Evolutionary conservation across 768 basidiomycete genomes (phyloP), one percentile per base, ranked within the genome.

Genomic region (Rhodosporidiobolus odoratus): DNA sequence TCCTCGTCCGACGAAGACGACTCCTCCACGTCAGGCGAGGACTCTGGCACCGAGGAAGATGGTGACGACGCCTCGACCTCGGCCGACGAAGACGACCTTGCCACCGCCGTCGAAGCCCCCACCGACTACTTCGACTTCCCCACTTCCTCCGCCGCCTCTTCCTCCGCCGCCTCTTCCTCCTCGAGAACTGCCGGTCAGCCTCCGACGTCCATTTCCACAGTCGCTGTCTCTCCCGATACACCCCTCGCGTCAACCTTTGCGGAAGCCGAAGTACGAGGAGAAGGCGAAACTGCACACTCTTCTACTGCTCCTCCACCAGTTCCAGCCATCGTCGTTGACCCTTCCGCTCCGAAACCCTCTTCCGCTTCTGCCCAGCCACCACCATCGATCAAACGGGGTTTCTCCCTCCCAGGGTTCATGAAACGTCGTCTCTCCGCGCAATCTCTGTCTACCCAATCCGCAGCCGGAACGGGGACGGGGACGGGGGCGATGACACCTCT

Each of bases 391-490:
- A 68, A 65, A 40, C 65, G 69, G 27, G 64, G 59, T 27, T 65
- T 71, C 38, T 54, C 59, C 38, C 47, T 73, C 16, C 68, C 72
- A 8, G 64, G 65, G 1, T 73, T 73, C 65, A 68, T 73, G 37
- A 68, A 66, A 27, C 73, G 73, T 2, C 64, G 63, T 48, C 43
- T 65, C 58, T 40, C 53, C 38, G 25, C 72, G 78, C 13, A 64
- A 72, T 41, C 77, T 67, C 54, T 79, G 71, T 8, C 73, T 56
- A 78, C 69, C 62, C 78, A 58, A 34, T 73, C 70, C n/a, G 75
- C 75, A 9, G 75, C 77, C 50, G 52, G 52, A 10, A 30, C 52
- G n/a, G n/a, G n/a, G n/a, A n/a, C n/a, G n/a, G n/a, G n/a, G n/a
- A n/a, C n/a, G n/a, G n/a, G n/a, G n/a, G n/a, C n/a, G n/a, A n/a